Conservation (phyloP, 208 protist species). For the Trypanosoma avium region DNA sequence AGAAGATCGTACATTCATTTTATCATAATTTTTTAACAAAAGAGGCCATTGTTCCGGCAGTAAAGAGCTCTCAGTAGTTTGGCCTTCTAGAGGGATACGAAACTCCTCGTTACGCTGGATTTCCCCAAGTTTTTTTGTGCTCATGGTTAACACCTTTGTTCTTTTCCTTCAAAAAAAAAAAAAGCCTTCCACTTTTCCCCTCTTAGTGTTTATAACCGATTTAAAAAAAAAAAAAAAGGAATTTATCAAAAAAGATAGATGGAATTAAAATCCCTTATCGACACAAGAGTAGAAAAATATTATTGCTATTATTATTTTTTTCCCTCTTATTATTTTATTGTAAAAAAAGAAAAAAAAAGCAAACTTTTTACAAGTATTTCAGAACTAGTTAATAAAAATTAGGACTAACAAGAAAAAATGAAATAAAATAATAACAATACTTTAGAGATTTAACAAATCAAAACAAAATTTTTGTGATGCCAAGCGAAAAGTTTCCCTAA, state of each 20-base stretch:
- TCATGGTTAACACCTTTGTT: slow-evolving; percentile 34
- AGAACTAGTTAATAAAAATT: slow-evolving; percentile 23
- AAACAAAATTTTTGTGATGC: slow-evolving; percentile 36
- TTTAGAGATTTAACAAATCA: slow-evolving; percentile 7
- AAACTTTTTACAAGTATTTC: too few species aligned
- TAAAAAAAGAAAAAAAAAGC: too few species aligned
- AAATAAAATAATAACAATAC: slow-evolving; percentile 11
- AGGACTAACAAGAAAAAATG: slow-evolving; percentile 13
- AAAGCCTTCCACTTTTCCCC: neutral
- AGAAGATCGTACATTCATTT: slow-evolving; percentile 96
- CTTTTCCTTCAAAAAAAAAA: neutral
- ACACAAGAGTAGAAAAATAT: too few species aligned
- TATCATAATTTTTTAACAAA: slow-evolving; percentile 99
- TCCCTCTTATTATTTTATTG: too few species aligned
- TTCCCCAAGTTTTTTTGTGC: slow-evolving; percentile 74
- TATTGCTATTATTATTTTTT: too few species aligned
- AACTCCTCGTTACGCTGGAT: slow-evolving; percentile 80
- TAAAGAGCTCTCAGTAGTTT: slow-evolving; percentile 54
- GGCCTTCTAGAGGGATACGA: slow-evolving; percentile 61
- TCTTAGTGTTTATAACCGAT: too few species aligned
- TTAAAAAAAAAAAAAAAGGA: slow-evolving; percentile 7
- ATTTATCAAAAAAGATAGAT: too few species aligned
- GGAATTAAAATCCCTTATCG: too few species aligned
- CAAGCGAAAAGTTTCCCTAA: slow-evolving; percentile 68
- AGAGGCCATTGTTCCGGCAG: slow-evolving; percentile 97